Conservation (phyloP, 495 filamentous ascomycete species). For the Aspergillus biplanus region DNA sequence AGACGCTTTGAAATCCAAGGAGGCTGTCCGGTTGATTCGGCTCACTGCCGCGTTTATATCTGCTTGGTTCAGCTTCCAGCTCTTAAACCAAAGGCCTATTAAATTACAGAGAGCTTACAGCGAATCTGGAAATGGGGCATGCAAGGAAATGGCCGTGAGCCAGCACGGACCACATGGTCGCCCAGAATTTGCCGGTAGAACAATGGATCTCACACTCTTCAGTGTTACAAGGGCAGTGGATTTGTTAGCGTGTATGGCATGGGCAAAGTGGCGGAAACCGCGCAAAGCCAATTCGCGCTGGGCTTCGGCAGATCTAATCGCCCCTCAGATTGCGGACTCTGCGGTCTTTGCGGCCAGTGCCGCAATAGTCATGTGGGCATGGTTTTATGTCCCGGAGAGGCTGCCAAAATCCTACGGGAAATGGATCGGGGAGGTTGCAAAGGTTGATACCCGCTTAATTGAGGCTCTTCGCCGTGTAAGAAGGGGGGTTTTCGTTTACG, state of each 20-base stretch:
- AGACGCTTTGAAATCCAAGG: constrained; percentile 23
- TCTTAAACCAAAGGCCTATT: constrained; percentile 48
- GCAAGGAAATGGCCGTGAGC: constrained; percentile 41
- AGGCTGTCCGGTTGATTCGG: constrained; percentile 35
- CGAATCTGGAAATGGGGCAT: constrained; percentile 8
- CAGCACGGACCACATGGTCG: constrained; percentile 37
- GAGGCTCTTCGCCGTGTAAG: constrained; percentile 71
- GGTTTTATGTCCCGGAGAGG: constrained; percentile 74
- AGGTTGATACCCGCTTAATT: constrained; percentile 79
- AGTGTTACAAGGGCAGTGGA: constrained; percentile 76
- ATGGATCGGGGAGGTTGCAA: constrained; percentile 81
- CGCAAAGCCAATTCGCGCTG: constrained; percentile 45
- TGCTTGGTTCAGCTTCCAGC: constrained; percentile 49
- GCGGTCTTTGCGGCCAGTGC: constrained; percentile 74
- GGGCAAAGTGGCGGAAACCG: constrained; percentile 51
- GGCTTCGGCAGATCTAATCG: constrained; percentile 53
- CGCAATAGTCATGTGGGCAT: constrained; percentile 89
- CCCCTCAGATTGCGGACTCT: constrained; percentile 65
- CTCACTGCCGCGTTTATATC: constrained; percentile 49
- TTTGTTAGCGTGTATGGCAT: constrained; percentile 67
- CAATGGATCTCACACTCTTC: constrained; percentile 86
- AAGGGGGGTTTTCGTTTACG: constrained; percentile 69
- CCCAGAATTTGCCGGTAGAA: constrained; percentile 66
- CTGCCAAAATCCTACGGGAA: constrained; percentile 78
- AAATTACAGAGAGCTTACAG: constrained; percentile 21